Evolutionary conservation across 345 rosid genomes (phyloP).

Genomic region (Eucalyptus leucophloia): DNA sequence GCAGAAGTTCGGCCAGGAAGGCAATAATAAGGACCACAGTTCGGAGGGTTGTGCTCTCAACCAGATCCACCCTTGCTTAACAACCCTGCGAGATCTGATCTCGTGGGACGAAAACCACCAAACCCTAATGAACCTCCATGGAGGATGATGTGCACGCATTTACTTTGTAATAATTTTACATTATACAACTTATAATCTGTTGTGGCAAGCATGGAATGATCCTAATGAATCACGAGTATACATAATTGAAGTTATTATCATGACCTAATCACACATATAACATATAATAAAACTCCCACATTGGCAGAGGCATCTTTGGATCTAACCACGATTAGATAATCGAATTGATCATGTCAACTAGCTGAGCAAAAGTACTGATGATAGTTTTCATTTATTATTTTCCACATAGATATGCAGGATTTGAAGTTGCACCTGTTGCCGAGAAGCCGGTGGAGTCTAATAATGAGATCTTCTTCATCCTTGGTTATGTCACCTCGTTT

Average conservation of each 20-base stretch:
- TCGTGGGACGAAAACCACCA: neutral
- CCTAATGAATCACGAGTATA: neutral
- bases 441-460: constrained; percentile 1
- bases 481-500: constrained; percentile 22
- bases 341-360: neutral
- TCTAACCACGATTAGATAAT: neutral
- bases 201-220: neutral
- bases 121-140: neutral
- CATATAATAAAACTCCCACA: neutral
- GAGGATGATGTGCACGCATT: neutral
- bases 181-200: neutral
- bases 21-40: neutral
- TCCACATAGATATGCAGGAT: neutral
- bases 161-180: neutral
- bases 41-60: neutral
- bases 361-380: neutral
- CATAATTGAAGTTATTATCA: neutral
- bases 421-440: constrained; percentile 16
- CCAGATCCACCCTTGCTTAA: neutral
- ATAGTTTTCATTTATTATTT: neutral
- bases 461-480: constrained; percentile 21
- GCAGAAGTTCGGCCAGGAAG: neutral
- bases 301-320: neutral
- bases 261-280: neutral
- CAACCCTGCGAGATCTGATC: neutral